A percentile compares a stretch with the other conserved stretches of the same genome.
Conservation (phyloP, 2,329 filamentous ascomycete genomes). For the Colletotrichum tabaci region DNA sequence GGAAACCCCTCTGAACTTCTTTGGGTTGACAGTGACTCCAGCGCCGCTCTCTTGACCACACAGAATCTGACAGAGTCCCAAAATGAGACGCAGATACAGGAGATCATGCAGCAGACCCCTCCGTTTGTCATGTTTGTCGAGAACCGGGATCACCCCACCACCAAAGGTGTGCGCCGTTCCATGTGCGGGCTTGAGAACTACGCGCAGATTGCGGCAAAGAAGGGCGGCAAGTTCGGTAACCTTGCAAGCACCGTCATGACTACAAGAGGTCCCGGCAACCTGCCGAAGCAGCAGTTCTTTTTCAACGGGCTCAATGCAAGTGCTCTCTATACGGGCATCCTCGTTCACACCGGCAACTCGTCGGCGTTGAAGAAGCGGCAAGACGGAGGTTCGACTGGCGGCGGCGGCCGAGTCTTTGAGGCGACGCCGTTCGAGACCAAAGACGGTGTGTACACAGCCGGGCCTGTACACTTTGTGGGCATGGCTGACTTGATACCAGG, state of each 20-base stretch:
- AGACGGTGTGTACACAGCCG: conserved; percentile 68
- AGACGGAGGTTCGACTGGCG: conserved; percentile 61
- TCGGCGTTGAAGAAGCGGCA: conserved; percentile 60
- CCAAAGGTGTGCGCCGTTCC: conserved; percentile 82
- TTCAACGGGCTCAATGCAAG: conserved; percentile 81
- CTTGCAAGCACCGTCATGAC: conserved; percentile 77
- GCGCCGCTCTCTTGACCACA: conserved; percentile 84
- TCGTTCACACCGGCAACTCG: conserved; percentile 73
- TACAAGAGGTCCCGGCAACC: conserved; percentile 73
- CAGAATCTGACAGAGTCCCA: conserved; percentile 75
- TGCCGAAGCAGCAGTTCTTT: conserved; percentile 91
- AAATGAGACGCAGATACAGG: conserved; percentile 68
- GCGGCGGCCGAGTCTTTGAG: conserved; percentile 83
- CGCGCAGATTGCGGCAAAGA: conserved; percentile 74
- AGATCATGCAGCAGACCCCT: conserved; percentile 63
- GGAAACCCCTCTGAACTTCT: conserved; percentile 71
- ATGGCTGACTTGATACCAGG: conserved; percentile 59
- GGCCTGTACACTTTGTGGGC: not conserved
- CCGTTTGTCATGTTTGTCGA: conserved; percentile 86
- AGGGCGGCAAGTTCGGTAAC: conserved; percentile 63
- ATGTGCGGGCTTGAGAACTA: conserved; percentile 83
- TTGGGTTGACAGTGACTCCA: conserved; percentile 88
- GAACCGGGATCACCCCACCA: conserved; percentile 69
- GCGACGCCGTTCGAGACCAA: conserved; percentile 84
- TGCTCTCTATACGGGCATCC: conserved; percentile 79